Percentiles rank a stretch among this genome's conserved stretches.
Conservation (phyloP, 179 eudicot genomes). For the Beta lomatogona region DNA sequence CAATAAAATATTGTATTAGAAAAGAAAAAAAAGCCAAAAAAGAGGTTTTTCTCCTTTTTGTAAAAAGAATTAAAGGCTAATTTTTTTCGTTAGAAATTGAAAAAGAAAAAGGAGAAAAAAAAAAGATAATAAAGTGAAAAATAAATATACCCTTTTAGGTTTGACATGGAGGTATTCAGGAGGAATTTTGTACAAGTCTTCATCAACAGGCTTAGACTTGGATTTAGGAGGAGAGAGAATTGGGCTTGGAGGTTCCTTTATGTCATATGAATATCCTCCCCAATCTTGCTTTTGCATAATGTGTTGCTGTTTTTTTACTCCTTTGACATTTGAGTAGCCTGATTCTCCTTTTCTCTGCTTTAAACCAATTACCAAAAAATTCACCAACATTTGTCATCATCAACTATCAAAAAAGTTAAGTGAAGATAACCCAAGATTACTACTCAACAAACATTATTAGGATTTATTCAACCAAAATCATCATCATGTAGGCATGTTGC, state of each 20-base stretch:
- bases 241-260: constrained; percentile 40
- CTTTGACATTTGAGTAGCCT: constrained; percentile 32
- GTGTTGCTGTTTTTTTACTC: constrained; percentile 25
- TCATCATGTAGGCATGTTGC: constrained; percentile 23
- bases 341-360: constrained; percentile 46
- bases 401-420: not conserved
- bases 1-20: not conserved
- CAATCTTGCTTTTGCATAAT: constrained; percentile 28
- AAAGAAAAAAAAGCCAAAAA: not conserved
- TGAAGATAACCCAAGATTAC: not conserved
- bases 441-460: not conserved
- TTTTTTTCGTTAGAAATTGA: constrained; percentile 6
- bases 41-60: not conserved
- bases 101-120: not conserved
- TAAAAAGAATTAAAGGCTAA: not conserved
- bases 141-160: constrained; percentile 41
- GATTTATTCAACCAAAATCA: constrained; percentile 7
- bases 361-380: not conserved
- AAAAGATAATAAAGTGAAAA: not conserved
- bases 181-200: constrained; percentile 51
- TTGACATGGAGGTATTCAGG: constrained; percentile 43
- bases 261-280: constrained; percentile 43
- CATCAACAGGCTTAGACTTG: constrained; percentile 45
- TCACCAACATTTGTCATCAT: constrained; percentile 4
- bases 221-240: constrained; percentile 23